Evolutionary conservation across 208 protist species (phyloP).

Genomic region (Crithidia thermophila): DNA sequence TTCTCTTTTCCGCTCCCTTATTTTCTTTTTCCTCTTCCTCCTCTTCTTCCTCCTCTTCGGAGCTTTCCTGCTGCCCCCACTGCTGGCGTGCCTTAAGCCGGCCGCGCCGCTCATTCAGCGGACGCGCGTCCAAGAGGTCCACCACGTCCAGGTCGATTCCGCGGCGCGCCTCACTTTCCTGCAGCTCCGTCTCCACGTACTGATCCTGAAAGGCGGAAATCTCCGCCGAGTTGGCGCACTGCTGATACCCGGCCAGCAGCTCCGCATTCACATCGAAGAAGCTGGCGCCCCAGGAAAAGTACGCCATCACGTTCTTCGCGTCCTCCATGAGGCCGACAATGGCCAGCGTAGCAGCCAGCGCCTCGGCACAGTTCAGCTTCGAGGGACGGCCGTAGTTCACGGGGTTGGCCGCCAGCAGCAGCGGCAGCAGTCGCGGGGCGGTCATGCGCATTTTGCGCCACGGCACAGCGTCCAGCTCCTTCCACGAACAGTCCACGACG

Average conservation of each 20-base stretch:
- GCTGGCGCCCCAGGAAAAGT: slow-evolving; percentile 97
- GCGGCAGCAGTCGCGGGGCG: slow-evolving; percentile 93
- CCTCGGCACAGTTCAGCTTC: slow-evolving; percentile 98
- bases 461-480: slow-evolving; percentile 94
- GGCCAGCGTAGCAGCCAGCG: slow-evolving; percentile 95
- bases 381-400: slow-evolving; percentile 99
- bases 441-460: slow-evolving; percentile 95
- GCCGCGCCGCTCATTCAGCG: slow-evolving; percentile 61
- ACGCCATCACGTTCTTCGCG: slow-evolving; percentile 90
- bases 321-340: slow-evolving; percentile 94
- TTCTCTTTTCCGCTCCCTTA: slow-evolving; percentile 2
- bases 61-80: slow-evolving; percentile 25
- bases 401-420: slow-evolving; percentile 99
- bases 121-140: slow-evolving; percentile 46
- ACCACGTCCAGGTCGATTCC: slow-evolving; percentile 58
- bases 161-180: slow-evolving; percentile 46
- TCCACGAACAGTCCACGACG: slow-evolving; percentile 99
- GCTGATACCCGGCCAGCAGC: slow-evolving; percentile 88
- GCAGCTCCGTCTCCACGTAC: slow-evolving; percentile 45
- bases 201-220: slow-evolving; percentile 70
- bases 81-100: slow-evolving; percentile 46
- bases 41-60: slow-evolving; percentile 26
- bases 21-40: slow-evolving; percentile 21
- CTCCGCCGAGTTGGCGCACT: slow-evolving; percentile 61
- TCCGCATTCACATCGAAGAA: slow-evolving; percentile 97